Evolutionary conservation across 2,329 filamentous ascomycete species (phyloP), one percentile per base, ranked within the genome.

Genomic region (Chaetothyriales sp.): DNA sequence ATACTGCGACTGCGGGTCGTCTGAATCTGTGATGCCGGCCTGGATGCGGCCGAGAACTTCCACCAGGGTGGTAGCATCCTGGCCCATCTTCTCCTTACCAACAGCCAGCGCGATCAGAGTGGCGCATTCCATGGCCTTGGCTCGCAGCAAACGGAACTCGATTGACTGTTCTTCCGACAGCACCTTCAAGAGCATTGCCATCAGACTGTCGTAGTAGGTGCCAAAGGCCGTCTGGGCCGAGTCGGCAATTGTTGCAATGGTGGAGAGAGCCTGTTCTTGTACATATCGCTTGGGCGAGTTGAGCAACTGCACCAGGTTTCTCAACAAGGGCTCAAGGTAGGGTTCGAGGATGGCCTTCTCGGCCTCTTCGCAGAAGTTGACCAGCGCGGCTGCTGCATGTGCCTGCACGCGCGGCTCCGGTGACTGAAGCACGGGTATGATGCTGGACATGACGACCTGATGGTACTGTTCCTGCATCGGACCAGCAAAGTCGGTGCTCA

Each of bases 91-190:
- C 60, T 93, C 86, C 67, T 93, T 92, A 49, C 92, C 92, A 54
- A 98, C 92, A 26, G 92, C 92, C 49, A 98, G 73, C 28, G 92
- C 71, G 62, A 98, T 98, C 44, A 98, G 73, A 6, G 92, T 98
- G 18, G 92, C 90, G 64, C 92, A 98, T 69, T 98, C 92, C 92
- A 98, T 98, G 2, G 92, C 92, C 73, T 98, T 98, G 47, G 92
- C 92, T 52, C 90, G 80, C 42, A 98, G 77, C 46, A 96, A 73
- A 49, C 90, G 79, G 68, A 89, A 89, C 63, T 98, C 92, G 70
- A 94, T 95, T 49, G 89, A 86, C 61, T 89, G 90, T 63, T 95
- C 88, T 59, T 88, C 81, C 63, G 83, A 83, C 48, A 98, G 72
- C 8, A 96, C 90, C 55, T 83, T 85, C 67, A 96, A 89, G 6